Percentiles rank a stretch among this genome's conserved stretches.
Evolutionary conservation across 345 rosid species (phyloP).

Genomic region (Gossypium arboreum): DNA sequence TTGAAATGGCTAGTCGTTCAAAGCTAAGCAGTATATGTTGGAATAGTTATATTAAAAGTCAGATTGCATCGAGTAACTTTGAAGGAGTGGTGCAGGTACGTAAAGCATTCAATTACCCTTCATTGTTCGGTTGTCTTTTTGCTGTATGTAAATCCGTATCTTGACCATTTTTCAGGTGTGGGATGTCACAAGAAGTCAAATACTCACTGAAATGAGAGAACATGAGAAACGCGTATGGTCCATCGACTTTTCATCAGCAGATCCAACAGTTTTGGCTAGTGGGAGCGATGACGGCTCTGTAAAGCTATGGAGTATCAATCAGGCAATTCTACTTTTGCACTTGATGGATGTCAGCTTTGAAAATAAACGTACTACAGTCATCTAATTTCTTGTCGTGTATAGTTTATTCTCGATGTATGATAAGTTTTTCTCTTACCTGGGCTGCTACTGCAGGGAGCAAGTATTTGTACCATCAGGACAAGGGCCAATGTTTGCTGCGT

Average conservation of each 20-base stretch:
- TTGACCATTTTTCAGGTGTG: constrained; percentile 50
- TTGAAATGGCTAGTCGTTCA: constrained; percentile 78
- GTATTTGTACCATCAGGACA: constrained; percentile 80
- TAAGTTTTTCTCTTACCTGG: constrained; percentile 42
- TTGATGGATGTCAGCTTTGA: constrained; percentile 90
- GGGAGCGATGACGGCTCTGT: constrained; percentile 95
- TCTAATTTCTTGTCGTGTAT: constrained; percentile 37
- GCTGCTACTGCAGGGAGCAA: constrained; percentile 68
- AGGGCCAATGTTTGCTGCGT: constrained; percentile 93
- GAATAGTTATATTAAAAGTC: constrained; percentile 90
- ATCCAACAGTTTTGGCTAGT: constrained; percentile 91
- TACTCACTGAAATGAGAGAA: constrained; percentile 73
- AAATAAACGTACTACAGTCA: constrained; percentile 53
- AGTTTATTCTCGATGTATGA: constrained; percentile 33
- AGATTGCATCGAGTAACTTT: constrained; percentile 94
- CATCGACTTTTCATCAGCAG: constrained; percentile 77
- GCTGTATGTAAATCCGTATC: constrained; percentile 11
- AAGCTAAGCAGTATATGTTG: constrained; percentile 87
- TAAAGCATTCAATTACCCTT: background rate
- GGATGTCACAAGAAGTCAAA: constrained; percentile 92
- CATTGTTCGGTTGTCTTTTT: background rate
- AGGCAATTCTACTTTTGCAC: constrained; percentile 88
- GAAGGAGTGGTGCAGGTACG: constrained; percentile 95
- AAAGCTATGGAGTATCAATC: constrained; percentile 99
- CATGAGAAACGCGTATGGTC: constrained; percentile 97